Evolutionary conservation across 192 early-diverging fungal genomes (phyloP).

Genomic region (Gonapodya prolifera): DNA sequence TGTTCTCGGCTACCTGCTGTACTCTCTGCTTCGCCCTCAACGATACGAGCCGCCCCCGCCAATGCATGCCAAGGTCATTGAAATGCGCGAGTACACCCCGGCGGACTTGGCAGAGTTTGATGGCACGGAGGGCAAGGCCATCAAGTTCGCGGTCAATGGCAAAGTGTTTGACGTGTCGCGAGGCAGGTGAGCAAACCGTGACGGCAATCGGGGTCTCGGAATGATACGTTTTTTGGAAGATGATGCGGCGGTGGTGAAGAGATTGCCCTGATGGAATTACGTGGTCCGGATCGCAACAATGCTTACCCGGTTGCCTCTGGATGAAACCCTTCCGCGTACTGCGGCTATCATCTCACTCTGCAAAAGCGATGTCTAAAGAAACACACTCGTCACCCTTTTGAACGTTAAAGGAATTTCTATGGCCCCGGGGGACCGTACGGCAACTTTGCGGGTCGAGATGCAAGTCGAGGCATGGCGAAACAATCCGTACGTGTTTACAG

Average conservation of each 20-base stretch:
- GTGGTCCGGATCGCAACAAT: no score
- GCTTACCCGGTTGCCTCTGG: no score
- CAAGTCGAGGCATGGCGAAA: constrained; percentile 82
- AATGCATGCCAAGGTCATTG: constrained; percentile 30
- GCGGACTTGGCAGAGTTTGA: constrained; percentile 58
- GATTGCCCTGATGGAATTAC: no score
- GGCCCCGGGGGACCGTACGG: constrained; percentile 72
- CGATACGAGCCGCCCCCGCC: background rate
- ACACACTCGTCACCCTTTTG: background rate
- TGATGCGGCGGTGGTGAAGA: no score
- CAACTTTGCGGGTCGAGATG: constrained; percentile 95
- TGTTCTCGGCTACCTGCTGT: background rate
- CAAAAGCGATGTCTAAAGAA: background rate
- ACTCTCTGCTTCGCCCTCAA: background rate
- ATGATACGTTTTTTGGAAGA: no score
- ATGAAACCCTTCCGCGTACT: no score
- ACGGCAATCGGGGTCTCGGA: no score
- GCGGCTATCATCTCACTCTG: no score
- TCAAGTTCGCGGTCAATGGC: constrained; percentile 74
- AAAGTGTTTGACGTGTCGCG: constrained; percentile 80
- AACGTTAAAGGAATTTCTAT: background rate
- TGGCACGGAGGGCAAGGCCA: constrained; percentile 43
- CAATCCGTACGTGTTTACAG: constrained; percentile 42
- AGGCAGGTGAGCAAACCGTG: constrained; percentile 34
- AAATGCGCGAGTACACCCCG: constrained; percentile 66